phyloP scores from a whole-genome alignment of 2,329 filamentous ascomycete species.

The Anisogramma anomala region DNA sequence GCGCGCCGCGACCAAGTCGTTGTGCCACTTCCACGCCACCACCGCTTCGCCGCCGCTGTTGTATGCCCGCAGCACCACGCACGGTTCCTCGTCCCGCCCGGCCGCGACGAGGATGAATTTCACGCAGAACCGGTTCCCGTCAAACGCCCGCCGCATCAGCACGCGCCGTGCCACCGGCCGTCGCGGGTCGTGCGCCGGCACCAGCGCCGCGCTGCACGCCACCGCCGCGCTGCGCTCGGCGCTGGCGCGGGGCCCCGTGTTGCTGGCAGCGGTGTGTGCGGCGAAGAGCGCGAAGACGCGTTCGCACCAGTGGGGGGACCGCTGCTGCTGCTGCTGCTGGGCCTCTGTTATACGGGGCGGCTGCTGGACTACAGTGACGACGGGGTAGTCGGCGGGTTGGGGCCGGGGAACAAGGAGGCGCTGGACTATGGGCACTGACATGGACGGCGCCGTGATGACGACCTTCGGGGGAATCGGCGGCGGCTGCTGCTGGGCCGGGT shows the following conservation, averaged over 20 bases:
- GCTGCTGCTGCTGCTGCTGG: neutral
- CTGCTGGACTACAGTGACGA: too few relatives aligned
- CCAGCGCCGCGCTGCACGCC: slow-evolving; percentile 26
- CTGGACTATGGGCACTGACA: neutral
- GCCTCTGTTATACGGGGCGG: slow-evolving; percentile 28
- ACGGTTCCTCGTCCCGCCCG: slow-evolving; percentile 32
- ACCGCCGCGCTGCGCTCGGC: slow-evolving; percentile 3
- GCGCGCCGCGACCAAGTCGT: slow-evolving; percentile 42
- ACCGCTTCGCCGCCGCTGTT: slow-evolving; percentile 29
- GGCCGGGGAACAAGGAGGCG: neutral
- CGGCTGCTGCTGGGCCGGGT: slow-evolving; percentile 4
- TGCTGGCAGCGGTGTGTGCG: slow-evolving; percentile 35
- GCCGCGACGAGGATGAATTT: slow-evolving; percentile 37
- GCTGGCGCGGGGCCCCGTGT: slow-evolving; percentile 4
- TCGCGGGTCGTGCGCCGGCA: slow-evolving; percentile 30
- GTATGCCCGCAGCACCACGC: slow-evolving; percentile 35
- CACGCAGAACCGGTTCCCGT: slow-evolving; percentile 43
- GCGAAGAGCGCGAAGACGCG: slow-evolving; percentile 41
- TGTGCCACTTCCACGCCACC: slow-evolving; percentile 40
- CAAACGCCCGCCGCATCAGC: slow-evolving; percentile 47
- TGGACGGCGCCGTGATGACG: neutral
- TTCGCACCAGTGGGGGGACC: slow-evolving; percentile 40
- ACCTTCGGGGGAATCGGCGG: neutral
- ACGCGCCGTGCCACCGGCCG: slow-evolving; percentile 38
- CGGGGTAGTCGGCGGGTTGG: too few relatives aligned